Base-by-base conservation (phyloP, 2,329 filamentous ascomycete genomes). In the Sphaerulina vaccinii region DNA sequence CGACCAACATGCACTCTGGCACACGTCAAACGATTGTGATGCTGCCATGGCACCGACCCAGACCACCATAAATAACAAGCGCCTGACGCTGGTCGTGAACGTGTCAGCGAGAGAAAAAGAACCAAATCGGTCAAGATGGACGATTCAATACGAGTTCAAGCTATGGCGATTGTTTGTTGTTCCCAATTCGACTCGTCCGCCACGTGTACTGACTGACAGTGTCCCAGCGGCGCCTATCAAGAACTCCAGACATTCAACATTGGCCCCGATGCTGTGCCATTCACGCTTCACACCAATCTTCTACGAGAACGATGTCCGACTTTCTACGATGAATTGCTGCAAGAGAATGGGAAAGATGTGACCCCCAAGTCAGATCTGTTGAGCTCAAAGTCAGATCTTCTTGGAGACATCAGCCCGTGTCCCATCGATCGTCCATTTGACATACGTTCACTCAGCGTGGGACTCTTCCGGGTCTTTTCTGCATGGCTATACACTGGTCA, bases 101-200 rank as follows among this genome's bases (percentile, higher is more conserved):
- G 33, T 35, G 11, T 22, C 44, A 2, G n/a, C 22, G 6, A 33
- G 35, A 5, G 21, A 47, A 18, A 38, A 22, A 19, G 44, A 38
- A 11, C 33, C 35, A 21, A 38, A 47, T 19, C 22, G 23, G 7
- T 39, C 44, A 11, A 18, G 44, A 21, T 47, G 44, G 44, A 47
- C 44, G 9, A 47, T 47, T 7, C 44, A 47, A 11, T 47, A 47
- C 37, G 44, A 47, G 44, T 47, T 47, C 22, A 38, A 39, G 22
- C 33, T 47, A 5, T 47, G 44, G 44, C 33, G 44, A 21, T 47
- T 38, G 44, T 47, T 19, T 22, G 44, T 27, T 11, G n/a, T 21
- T n/a, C 21, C 18, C 36, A 35, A n/a, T 13, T 5, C 22, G 19
- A 33, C n/a, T 16, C 3, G 15, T 19, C 8, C 9, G 5, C 27